Evolutionary conservation across 306 rosid species (phyloP).

Genomic region (Fagus crenata): DNA sequence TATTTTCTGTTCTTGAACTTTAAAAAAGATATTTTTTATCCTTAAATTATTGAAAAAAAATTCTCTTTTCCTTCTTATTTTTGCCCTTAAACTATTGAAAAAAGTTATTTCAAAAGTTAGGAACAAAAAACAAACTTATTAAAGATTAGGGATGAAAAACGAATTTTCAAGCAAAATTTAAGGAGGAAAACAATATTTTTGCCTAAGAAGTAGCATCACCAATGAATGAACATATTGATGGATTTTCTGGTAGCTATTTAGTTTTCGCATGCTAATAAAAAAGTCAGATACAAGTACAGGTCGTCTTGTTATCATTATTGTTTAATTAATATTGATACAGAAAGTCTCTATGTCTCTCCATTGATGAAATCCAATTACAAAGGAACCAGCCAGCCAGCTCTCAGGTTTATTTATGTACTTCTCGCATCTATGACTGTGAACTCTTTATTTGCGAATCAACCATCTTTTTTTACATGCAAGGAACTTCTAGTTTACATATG

Average conservation of each 20-base stretch:
- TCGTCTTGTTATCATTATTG: neutral
- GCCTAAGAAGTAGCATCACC: no score
- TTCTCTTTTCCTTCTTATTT: no score
- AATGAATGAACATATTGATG: no score
- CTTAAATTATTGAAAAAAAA: no score
- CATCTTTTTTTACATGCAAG: constrained; percentile 28
- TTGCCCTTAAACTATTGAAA: no score
- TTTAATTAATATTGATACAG: neutral
- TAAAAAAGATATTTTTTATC: no score
- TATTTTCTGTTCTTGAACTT: no score
- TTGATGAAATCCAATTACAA: neutral
- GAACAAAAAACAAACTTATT: no score
- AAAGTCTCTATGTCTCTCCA: neutral
- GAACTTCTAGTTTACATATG: constrained; percentile 33
- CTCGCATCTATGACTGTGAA: constrained; percentile 24
- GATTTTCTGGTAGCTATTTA: neutral
- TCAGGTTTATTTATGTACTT: constrained; percentile 40
- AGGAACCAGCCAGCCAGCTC: constrained; percentile 16
- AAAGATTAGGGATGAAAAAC: no score
- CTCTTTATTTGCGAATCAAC: constrained; percentile 16
- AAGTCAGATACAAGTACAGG: neutral
- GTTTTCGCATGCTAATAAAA: neutral
- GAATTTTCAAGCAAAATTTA: no score
- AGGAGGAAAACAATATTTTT: no score
- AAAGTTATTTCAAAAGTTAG: no score